These are phyloP conservation scores for Flammula alnicola DNA, from an alignment of 1,284 basidiomycete genomes.

Conservation along the genomic window DNA sequence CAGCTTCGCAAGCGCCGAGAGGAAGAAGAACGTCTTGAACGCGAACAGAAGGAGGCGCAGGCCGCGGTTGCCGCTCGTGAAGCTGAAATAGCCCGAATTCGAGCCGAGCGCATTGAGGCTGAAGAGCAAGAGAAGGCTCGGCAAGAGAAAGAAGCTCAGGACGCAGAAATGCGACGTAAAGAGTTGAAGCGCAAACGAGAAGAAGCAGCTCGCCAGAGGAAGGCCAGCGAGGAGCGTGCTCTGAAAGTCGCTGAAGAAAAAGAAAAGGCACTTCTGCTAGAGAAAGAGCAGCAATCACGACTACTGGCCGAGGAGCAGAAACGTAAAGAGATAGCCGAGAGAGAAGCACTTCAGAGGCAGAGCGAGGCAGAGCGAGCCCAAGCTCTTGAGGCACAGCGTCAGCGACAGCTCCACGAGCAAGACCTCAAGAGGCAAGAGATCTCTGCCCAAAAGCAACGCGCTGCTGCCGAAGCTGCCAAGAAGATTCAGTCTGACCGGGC, in stretches of 20 bases:
- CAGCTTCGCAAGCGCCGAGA: constrained; percentile 19
- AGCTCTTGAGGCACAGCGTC: constrained; percentile 13
- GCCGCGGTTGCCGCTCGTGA: constrained; percentile 10
- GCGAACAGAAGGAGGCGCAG: constrained; percentile 11
- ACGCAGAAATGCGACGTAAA: constrained; percentile 12
- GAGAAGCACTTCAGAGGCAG: constrained; percentile 4
- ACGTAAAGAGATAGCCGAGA: constrained; percentile 9
- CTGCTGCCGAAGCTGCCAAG: constrained; percentile 30
- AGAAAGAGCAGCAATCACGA: constrained; percentile 10
- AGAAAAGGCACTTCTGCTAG: constrained; percentile 3
- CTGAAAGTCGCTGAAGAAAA: constrained; percentile 2
- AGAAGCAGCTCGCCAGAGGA: constrained; percentile 1
- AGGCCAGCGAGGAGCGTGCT: constrained; percentile 10
- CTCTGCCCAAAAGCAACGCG: constrained; percentile 31
- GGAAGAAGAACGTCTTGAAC: constrained; percentile 17
- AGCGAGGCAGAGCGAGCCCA: constrained; percentile 17
- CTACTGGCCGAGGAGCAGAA: constrained; percentile 15
- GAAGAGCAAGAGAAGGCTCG: constrained; percentile 17
- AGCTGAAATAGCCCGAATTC: too few relatives aligned
- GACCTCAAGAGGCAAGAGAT: constrained; percentile 31
- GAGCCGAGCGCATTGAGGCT: constrained; percentile 13
- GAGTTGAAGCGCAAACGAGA: constrained; percentile 5
- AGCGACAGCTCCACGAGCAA: constrained; percentile 28
- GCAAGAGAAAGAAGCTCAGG: constrained; percentile 13
- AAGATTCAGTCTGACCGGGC: constrained; percentile 30